These are phyloP conservation scores for Orbilia blumenaviensis DNA, from an alignment of 2,329 filamentous ascomycete species.

Conservation along the genomic window DNA sequence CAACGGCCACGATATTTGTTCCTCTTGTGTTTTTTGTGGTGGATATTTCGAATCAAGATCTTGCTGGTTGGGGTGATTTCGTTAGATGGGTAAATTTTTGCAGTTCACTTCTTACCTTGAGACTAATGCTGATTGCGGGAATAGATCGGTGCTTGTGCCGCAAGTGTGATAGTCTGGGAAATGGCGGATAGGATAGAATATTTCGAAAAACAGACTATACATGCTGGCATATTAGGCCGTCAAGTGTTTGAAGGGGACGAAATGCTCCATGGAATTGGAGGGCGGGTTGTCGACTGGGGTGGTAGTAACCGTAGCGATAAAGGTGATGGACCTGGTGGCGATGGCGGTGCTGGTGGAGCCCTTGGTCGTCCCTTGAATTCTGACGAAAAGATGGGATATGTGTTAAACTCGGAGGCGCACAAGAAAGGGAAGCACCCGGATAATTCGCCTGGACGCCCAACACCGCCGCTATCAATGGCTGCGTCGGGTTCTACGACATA, in stretches of 20 bases:
- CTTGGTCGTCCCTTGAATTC: conserved; percentile 38
- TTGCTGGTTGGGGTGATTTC: conserved; percentile 93
- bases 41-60: conserved; percentile 83
- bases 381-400: conserved; percentile 35
- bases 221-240: conserved; percentile 87
- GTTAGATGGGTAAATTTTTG: conserved; percentile 77
- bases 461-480: conserved; percentile 37
- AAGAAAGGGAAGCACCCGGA: conserved; percentile 16
- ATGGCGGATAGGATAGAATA: conserved; percentile 97
- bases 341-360: conserved; percentile 26
- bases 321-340: conserved; percentile 35
- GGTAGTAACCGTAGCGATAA: conserved; percentile 8
- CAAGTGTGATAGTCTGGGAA: conserved; percentile 97
- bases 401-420: background rate
- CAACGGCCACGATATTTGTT: conserved; percentile 81
- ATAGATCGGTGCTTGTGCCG: conserved; percentile 81
- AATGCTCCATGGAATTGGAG: conserved; percentile 72
- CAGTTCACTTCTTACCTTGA: background rate
- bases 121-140: background rate
- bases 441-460: conserved; percentile 22
- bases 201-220: conserved; percentile 89
- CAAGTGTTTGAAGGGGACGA: conserved; percentile 95
- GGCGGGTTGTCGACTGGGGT: conserved; percentile 33
- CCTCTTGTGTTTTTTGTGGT: conserved; percentile 93
- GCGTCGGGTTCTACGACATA: conserved; percentile 48